Conservation (phyloP, 352 stramenopile species). For the Elongisporangium senticosum region DNA sequence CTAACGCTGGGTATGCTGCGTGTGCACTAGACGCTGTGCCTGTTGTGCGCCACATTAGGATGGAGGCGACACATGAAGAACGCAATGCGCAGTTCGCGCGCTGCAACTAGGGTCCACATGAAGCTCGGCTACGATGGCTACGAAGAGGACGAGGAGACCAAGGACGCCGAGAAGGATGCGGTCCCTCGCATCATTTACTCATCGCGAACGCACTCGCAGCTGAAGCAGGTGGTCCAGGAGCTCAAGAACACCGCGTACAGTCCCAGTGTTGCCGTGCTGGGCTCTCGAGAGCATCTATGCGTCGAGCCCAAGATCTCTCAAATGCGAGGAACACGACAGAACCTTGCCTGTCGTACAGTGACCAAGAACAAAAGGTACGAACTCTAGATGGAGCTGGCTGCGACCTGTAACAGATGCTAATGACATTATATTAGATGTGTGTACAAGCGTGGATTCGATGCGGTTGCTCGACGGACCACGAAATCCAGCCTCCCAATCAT, state of each 20-base stretch:
- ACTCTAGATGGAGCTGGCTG: neutral
- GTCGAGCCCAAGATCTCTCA: conserved; percentile 93
- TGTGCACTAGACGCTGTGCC: conserved; percentile 88
- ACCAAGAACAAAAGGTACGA: conserved; percentile 86
- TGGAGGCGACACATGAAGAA: conserved; percentile 87
- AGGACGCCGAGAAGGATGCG: conserved; percentile 24
- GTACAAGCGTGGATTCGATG: conserved; percentile 79
- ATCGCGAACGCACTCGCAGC: conserved; percentile 97
- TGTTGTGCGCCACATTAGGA: conserved; percentile 93
- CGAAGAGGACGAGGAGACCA: conserved; percentile 14
- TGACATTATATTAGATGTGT: conserved; percentile 34
- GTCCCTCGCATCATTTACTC: conserved; percentile 96
- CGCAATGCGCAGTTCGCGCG: conserved; percentile 16
- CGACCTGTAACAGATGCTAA: neutral
- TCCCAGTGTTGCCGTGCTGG: conserved; percentile 85
- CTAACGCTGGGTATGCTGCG: neutral
- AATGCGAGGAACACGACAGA: conserved; percentile 80
- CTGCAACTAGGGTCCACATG: conserved; percentile 1
- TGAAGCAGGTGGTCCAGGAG: conserved; percentile 96
- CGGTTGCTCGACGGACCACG: conserved; percentile 38
- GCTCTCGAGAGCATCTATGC: conserved; percentile 96
- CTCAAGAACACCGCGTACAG: conserved; percentile 94
- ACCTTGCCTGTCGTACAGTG: conserved; percentile 80
- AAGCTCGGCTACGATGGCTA: conserved; percentile 55
- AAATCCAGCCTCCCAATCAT: conserved; percentile 78